Conservation (phyloP, 228 moss, liverwort and hornwort species). For the Sphagnum fallax region DNA sequence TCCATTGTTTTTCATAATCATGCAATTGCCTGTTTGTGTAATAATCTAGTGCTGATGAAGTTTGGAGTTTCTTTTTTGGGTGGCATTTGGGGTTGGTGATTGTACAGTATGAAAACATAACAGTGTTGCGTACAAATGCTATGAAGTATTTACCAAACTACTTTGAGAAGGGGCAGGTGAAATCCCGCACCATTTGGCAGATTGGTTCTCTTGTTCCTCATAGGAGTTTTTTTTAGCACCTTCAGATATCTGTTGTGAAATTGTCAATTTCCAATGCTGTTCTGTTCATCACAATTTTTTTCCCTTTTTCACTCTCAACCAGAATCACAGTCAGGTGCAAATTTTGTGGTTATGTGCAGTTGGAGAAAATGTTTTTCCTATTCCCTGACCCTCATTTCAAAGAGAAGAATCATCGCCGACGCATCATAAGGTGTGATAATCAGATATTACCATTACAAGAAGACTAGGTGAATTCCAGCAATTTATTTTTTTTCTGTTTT, state of each 20-base stretch:
- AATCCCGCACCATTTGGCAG: not conserved
- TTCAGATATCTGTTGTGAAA: not conserved
- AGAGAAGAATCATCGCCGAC: constrained; percentile 96
- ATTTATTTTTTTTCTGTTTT: too few relatives aligned
- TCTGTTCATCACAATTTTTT: too few relatives aligned
- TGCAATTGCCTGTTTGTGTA: too few relatives aligned
- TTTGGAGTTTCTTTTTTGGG: too few relatives aligned
- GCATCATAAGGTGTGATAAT: constrained; percentile 69
- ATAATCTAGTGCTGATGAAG: too few relatives aligned
- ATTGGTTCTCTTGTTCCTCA: not conserved
- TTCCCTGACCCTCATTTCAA: constrained; percentile 99
- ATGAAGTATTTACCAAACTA: constrained; percentile 99
- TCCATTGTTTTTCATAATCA: too few relatives aligned
- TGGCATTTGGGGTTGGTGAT: not conserved
- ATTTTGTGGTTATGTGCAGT: constrained; percentile 28
- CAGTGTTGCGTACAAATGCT: constrained; percentile 86
- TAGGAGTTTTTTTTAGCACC: not conserved
- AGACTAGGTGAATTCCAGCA: not conserved
- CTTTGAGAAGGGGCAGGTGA: constrained; percentile 92
- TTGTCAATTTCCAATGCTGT: too few relatives aligned
- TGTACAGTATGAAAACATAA: constrained; percentile 72
- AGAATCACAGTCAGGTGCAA: too few relatives aligned
- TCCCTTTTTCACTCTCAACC: too few relatives aligned
- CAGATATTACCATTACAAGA: not conserved
- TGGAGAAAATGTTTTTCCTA: constrained; percentile 89